Conservation (phyloP, 2,329 filamentous ascomycete species). For the Sclerotinia glacialis region DNA sequence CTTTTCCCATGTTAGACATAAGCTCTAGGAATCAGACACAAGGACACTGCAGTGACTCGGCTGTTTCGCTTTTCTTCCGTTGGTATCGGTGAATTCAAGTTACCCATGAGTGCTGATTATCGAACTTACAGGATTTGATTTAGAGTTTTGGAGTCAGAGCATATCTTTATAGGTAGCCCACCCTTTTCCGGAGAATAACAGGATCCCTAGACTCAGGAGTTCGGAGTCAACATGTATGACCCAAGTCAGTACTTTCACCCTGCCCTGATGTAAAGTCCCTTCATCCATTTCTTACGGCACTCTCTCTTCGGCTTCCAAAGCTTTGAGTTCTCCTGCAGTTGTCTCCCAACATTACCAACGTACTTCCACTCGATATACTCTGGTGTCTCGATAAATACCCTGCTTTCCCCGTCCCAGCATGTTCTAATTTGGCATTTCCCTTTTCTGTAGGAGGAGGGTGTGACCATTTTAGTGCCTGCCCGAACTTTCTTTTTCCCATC, state of each 20-base stretch:
- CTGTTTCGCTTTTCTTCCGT: neutral
- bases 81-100: neutral
- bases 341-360: neutral
- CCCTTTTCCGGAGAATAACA: neutral
- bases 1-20: neutral
- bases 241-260: neutral
- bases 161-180: neutral
- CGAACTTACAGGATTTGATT: neutral
- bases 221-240: neutral
- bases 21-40: neutral
- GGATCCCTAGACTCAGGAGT: neutral
- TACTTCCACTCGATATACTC: constrained; percentile 8
- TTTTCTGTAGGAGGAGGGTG: neutral
- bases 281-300: neutral
- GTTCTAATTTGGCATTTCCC: neutral
- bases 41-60: neutral
- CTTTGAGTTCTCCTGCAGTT: neutral
- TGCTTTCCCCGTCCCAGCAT: neutral
- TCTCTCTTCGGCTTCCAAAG: neutral
- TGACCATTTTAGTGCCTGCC: neutral
- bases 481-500: neutral
- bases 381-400: neutral
- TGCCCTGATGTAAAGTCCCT: neutral
- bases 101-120: neutral
- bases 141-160: neutral